Evolutionary conservation across 441 rosid genomes (phyloP), one percentile per base, ranked within the genome.

Genomic region (Jatropha multifida): DNA sequence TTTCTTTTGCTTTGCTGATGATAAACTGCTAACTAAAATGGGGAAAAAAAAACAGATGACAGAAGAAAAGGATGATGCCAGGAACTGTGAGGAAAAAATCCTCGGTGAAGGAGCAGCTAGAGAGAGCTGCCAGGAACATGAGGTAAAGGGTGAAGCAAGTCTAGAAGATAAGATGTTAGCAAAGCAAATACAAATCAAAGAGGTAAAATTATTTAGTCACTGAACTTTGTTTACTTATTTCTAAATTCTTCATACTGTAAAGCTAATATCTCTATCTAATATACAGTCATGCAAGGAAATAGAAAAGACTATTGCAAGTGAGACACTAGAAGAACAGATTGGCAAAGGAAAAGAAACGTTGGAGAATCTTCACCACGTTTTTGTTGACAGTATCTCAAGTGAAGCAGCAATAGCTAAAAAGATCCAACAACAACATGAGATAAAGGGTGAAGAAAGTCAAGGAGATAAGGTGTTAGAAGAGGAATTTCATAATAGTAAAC

Each of bases 81-180:
- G 83, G 63, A 79, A 77, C 64, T 58, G 42, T 76, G 79, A 44
- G 8, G 42, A 72, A 20, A 54, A 37, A 71, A 60, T 67, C 71
- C 63, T 59, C 6, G 69, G 23, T 41, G 83, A 82, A 83, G 84
- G 75, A 52, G 65, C 41, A 23, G 55, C 58, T 46, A 78, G 74
- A 46, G 82, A 74, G 72, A 74, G 71, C 26, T 38, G 54, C 42
- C 65, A 76, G 59, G 83, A 74, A 73, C 55, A 77, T 61, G 78
- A 80, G 68, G 77, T 65, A 54, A 77, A 72, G 66, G 18, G 12
- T 37, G 85, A 82, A 75, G 82, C 83, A 76, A 63, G 63, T 77
- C 7, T 4, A 11, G 18, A 17, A 60, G 40, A 26, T 27, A 32
- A 60, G 64, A 1, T 26, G 27, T 20, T 27, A 26, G 40, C 0